Conservation (phyloP, 768 basidiomycete genomes). For the Leccinum pellstonianum region DNA sequence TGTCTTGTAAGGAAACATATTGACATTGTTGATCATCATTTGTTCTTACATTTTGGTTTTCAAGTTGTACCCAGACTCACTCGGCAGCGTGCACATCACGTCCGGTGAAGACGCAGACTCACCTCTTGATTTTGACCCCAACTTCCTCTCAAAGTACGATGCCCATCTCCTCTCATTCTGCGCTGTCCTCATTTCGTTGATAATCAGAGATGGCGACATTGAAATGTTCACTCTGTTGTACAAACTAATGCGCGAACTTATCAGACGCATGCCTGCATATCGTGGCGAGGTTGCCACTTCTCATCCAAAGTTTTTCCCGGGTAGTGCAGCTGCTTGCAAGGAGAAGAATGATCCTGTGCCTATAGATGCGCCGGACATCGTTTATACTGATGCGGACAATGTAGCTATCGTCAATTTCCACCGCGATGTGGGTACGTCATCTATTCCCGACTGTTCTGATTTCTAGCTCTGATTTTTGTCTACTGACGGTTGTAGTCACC, state of each 20-base stretch:
- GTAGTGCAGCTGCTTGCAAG: constrained; percentile 28
- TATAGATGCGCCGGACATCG: not conserved
- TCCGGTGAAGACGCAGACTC: constrained; percentile 41
- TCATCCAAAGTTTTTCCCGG: constrained; percentile 32
- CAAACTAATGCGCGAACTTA: constrained; percentile 50
- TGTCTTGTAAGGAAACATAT: constrained; percentile 31
- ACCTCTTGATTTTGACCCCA: constrained; percentile 45
- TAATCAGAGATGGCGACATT: constrained; percentile 36
- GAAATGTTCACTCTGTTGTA: constrained; percentile 49
- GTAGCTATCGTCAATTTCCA: not conserved
- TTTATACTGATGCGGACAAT: not conserved
- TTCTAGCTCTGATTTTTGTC: not conserved
- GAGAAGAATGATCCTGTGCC: constrained; percentile 19
- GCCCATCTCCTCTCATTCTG: not conserved
- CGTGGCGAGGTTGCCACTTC: constrained; percentile 16
- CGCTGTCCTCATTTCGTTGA: not conserved
- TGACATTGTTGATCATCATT: not conserved
- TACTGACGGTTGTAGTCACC: not conserved
- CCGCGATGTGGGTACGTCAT: not conserved
- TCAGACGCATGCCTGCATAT: constrained; percentile 47
- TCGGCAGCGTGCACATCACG: constrained; percentile 49
- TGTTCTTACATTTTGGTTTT: not conserved
- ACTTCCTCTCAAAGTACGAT: constrained; percentile 43
- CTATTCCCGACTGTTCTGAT: too few species aligned
- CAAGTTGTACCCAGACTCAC: constrained; percentile 44